These are phyloP conservation scores for Cutaneotrichosporon cavernicola DNA, from an alignment of 1,284 basidiomycete genomes.

Conservation along the genomic window DNA sequence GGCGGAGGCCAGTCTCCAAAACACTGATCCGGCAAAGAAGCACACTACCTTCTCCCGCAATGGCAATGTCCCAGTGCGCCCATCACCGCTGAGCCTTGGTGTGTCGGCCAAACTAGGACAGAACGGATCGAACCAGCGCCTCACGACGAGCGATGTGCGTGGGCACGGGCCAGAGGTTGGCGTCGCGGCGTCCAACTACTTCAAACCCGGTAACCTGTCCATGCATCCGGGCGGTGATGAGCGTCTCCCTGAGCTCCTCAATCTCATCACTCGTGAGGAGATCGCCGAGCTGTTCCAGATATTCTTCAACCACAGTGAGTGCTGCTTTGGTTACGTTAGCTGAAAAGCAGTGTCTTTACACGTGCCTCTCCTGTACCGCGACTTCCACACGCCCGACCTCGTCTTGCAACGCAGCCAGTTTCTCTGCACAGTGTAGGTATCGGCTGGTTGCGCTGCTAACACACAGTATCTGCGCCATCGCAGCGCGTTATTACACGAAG, in stretches of 20 bases:
- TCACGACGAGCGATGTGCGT: slow-evolving; percentile 44
- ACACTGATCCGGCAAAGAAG: slow-evolving; percentile 58
- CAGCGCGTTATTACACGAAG: slow-evolving; percentile 81
- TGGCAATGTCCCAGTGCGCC: slow-evolving; percentile 31
- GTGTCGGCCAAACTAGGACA: slow-evolving; percentile 13
- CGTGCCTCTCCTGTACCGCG: slow-evolving; percentile 65
- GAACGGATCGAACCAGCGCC: slow-evolving; percentile 28
- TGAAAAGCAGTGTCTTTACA: slow-evolving; percentile 41
- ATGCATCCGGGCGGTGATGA: slow-evolving; percentile 17
- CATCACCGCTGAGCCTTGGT: slow-evolving; percentile 38
- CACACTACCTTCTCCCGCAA: slow-evolving; percentile 18
- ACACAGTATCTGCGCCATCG: slow-evolving; percentile 73
- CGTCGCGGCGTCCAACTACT: slow-evolving; percentile 87
- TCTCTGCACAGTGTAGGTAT: slow-evolving; percentile 80
- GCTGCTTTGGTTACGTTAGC: neutral
- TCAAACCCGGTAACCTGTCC: slow-evolving; percentile 74
- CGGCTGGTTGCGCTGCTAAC: slow-evolving; percentile 6
- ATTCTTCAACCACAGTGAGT: slow-evolving; percentile 59
- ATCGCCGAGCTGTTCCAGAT: slow-evolving; percentile 89
- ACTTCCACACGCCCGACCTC: slow-evolving; percentile 86
- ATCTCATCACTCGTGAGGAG: slow-evolving; percentile 75
- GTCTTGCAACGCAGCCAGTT: slow-evolving; percentile 91
- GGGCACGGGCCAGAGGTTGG: slow-evolving; percentile 31
- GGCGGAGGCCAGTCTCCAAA: slow-evolving; percentile 86
- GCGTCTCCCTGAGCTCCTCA: slow-evolving; percentile 74